A percentile compares a stretch with the other conserved stretches of the same genome.
These are phyloP conservation scores for Chloris gayana DNA, from an alignment of 176 grass and related monocot genomes.

Conservation along the genomic window DNA sequence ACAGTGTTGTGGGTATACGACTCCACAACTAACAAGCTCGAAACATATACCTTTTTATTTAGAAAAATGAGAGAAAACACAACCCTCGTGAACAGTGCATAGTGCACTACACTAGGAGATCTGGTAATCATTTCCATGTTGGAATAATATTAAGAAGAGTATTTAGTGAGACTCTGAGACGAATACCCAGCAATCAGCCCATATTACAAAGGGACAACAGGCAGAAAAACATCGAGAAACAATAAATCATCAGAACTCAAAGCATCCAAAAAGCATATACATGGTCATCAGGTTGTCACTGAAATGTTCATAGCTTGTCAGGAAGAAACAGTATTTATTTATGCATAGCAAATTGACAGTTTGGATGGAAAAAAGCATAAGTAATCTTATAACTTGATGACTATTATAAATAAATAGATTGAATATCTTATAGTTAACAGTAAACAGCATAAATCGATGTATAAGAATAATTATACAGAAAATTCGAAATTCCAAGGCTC, in stretches of 20 bases:
- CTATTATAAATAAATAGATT: conserved; percentile 26
- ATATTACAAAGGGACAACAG: conserved; percentile 14
- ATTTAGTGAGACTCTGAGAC: neutral
- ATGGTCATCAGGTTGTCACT: neutral
- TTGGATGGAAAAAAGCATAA: neutral
- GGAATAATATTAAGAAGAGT: conserved; percentile 9
- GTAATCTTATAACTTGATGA: conserved; percentile 12
- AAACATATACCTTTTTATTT: conserved; percentile 7
- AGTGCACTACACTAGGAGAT: conserved; percentile 3
- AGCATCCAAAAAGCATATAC: conserved; percentile 4
- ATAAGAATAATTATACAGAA: conserved; percentile 25
- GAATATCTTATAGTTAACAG: conserved; percentile 4
- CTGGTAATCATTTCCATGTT: neutral
- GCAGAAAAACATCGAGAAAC: neutral
- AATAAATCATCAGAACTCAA: conserved; percentile 9
- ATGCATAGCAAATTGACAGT: conserved; percentile 10
- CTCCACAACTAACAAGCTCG: neutral
- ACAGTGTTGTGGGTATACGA: no score
- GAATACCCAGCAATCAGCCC: neutral
- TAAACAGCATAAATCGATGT: conserved; percentile 17
- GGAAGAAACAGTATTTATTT: neutral
- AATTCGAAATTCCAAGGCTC: neutral
- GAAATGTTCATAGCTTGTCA: neutral
- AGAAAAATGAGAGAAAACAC: conserved; percentile 4
- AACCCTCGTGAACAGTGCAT: neutral